These are phyloP conservation scores for Aspergillus persii DNA, from an alignment of 2,329 filamentous ascomycete genomes.

Conservation along the genomic window DNA sequence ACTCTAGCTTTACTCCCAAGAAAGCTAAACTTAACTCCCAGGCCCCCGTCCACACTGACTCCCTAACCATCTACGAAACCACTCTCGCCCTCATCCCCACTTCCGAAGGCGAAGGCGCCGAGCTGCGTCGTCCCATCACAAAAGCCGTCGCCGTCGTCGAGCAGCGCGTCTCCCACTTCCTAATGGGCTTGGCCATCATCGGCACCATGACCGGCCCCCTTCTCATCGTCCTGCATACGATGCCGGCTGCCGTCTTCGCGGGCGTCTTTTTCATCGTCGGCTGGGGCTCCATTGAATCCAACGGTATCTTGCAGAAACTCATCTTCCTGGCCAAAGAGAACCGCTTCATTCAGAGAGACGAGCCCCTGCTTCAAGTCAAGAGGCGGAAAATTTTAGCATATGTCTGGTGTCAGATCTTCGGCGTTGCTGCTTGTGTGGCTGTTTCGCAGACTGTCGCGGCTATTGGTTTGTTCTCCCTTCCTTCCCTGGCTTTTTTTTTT, in stretches of 20 bases:
- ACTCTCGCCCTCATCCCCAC: conserved; percentile 66
- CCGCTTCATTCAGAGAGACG: conserved; percentile 53
- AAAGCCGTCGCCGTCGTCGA: conserved; percentile 50
- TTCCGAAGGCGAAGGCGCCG: conserved; percentile 53
- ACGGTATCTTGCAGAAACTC: conserved; percentile 71
- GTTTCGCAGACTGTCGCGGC: conserved; percentile 61
- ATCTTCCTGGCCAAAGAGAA: conserved; percentile 64
- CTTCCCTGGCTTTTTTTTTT: background rate
- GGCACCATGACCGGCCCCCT: conserved; percentile 74
- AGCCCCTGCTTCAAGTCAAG: conserved; percentile 47
- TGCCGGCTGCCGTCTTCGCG: conserved; percentile 72
- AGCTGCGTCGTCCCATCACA: conserved; percentile 56
- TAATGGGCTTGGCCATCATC: conserved; percentile 71
- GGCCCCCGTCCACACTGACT: conserved; percentile 59
- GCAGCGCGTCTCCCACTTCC: conserved; percentile 73
- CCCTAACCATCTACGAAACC: conserved; percentile 68
- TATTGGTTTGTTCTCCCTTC: conserved; percentile 38
- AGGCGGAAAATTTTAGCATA: conserved; percentile 50
- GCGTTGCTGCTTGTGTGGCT: conserved; percentile 55
- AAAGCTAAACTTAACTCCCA: conserved; percentile 21
- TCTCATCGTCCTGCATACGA: conserved; percentile 68
- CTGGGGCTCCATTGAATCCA: conserved; percentile 68
- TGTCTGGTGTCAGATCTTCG: conserved; percentile 51
- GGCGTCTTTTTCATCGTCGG: conserved; percentile 81
- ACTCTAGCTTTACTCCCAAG: background rate